Conservation (phyloP, 2,329 filamentous ascomycete genomes). For the Macroventuria anomochaeta region DNA sequence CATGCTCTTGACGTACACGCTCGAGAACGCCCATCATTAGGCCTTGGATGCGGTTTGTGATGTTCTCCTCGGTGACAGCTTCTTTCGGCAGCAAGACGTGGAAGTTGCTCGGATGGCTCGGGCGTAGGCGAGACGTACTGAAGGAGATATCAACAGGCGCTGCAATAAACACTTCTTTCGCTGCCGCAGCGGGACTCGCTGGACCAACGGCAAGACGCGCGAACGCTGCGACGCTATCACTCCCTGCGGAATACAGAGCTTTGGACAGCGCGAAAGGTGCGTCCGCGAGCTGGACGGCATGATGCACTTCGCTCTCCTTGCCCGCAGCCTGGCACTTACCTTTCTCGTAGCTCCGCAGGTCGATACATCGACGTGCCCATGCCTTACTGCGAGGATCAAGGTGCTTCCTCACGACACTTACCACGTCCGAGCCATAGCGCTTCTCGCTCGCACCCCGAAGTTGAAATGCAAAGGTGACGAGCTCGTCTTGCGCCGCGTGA, state of each 20-base stretch:
- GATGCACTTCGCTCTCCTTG: conserved; percentile 30
- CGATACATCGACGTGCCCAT: conserved; percentile 37
- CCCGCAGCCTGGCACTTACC: conserved; percentile 26
- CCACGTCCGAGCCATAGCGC: conserved; percentile 27
- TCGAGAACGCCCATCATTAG: conserved; percentile 43
- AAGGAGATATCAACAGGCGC: conserved; percentile 34
- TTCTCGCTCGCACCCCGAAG: conserved; percentile 31
- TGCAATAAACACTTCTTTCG: conserved; percentile 25
- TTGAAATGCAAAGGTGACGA: conserved; percentile 39
- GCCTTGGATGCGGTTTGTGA: conserved; percentile 36
- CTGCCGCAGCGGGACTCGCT: conserved; percentile 6
- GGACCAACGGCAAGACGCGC: conserved; percentile 38
- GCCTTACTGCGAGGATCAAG: conserved; percentile 24
- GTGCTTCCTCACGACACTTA: conserved; percentile 32
- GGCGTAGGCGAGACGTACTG: conserved; percentile 20
- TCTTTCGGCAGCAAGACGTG: conserved; percentile 30
- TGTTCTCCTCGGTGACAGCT: conserved; percentile 16
- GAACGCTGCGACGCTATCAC: conserved; percentile 28
- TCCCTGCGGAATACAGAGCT: background rate
- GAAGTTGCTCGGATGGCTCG: conserved; percentile 23
- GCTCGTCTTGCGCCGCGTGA: conserved; percentile 35
- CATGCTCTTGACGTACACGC: conserved; percentile 32
- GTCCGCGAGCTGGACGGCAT: conserved; percentile 37
- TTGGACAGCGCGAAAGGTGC: conserved; percentile 30
- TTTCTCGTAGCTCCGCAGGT: conserved; percentile 30